Conservation (phyloP, 306 rosid species). For the Albizia julibrissin region DNA sequence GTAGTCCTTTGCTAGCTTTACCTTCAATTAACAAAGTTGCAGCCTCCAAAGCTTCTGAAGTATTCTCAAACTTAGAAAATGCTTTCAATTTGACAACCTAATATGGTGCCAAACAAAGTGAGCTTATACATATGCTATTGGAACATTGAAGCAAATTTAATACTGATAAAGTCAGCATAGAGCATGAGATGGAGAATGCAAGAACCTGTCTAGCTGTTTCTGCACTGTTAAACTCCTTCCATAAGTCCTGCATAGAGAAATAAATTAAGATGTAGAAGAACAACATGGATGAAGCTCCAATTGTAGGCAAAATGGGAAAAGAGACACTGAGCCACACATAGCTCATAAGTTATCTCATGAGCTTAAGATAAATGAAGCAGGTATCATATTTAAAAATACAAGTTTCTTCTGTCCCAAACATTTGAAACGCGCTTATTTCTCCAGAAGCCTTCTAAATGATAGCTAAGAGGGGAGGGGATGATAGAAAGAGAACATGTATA, state of each 20-base stretch:
- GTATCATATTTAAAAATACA: background rate
- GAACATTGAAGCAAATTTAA: background rate
- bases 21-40: conserved; percentile 76
- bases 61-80: conserved; percentile 85
- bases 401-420: background rate
- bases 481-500: too few species aligned
- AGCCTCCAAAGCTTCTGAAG: conserved; percentile 84
- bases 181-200: background rate
- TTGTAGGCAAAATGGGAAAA: background rate
- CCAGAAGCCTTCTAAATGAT: background rate
- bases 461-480: background rate
- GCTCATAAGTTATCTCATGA: background rate
- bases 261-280: background rate
- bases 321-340: background rate
- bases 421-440: background rate
- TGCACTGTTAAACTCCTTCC: conserved; percentile 57
- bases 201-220: conserved; percentile 80
- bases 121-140: background rate
- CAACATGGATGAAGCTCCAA: background rate
- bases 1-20: conserved; percentile 86
- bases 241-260: conserved; percentile 56
- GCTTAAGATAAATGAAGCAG: background rate
- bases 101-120: background rate
- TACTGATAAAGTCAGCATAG: background rate
- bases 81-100: conserved; percentile 88